These are phyloP conservation scores for Babesia bigemina DNA, from an alignment of 169 alveolate genomes.

Conservation along the genomic window DNA sequence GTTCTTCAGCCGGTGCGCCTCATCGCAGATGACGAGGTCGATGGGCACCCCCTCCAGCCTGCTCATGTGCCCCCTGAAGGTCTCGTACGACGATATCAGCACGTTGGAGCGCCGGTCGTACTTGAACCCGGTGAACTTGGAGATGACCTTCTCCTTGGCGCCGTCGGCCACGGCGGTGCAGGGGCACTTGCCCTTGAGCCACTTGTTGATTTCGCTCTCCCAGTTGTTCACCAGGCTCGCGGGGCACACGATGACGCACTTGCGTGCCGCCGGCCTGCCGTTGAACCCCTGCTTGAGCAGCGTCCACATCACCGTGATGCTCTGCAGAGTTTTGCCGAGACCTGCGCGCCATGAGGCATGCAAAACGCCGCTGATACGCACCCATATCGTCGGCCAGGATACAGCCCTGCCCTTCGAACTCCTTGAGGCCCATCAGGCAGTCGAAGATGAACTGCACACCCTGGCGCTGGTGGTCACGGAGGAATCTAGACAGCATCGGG, in stretches of 20 bases:
- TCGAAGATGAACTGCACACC: constrained; percentile 90
- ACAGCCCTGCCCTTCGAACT: constrained; percentile 86
- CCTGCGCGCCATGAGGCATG: constrained; percentile 38
- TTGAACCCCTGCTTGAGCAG: constrained; percentile 84
- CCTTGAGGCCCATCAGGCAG: constrained; percentile 89
- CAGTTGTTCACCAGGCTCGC: constrained; percentile 91
- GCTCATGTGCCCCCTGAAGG: constrained; percentile 86
- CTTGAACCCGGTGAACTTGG: constrained; percentile 87
- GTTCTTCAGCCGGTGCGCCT: constrained; percentile 94
- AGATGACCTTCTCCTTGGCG: constrained; percentile 85
- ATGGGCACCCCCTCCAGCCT: constrained; percentile 87
- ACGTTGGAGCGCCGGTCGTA: constrained; percentile 81
- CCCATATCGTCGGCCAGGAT: constrained; percentile 93
- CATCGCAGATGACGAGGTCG: constrained; percentile 93
- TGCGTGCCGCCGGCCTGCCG: constrained; percentile 86
- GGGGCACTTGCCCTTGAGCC: constrained; percentile 88
- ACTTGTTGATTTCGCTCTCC: constrained; percentile 91
- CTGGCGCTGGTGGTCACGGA: constrained; percentile 86
- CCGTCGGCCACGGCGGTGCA: constrained; percentile 88
- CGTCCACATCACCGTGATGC: constrained; percentile 88
- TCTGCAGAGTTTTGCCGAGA: constrained; percentile 89
- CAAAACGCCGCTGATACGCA: background rate
- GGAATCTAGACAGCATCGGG: constrained; percentile 74
- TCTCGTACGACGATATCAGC: constrained; percentile 90
- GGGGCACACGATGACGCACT: constrained; percentile 91